Evolutionary conservation across 225 moss, liverwort and hornwort genomes (phyloP).

Genomic region (Pleurozium schreberi): DNA sequence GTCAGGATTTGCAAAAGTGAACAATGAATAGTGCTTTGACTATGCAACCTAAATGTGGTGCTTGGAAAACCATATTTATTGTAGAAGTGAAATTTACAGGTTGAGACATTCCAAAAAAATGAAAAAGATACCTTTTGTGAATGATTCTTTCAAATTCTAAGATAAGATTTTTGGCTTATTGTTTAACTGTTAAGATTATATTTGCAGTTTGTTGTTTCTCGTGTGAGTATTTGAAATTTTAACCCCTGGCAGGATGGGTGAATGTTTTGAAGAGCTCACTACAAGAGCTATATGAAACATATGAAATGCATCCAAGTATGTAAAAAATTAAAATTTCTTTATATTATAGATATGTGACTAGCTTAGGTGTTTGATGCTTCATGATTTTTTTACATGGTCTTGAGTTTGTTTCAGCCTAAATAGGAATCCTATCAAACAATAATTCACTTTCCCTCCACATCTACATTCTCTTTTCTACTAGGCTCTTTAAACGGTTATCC

Average conservation of each 20-base stretch:
- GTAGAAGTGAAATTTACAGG: not conserved
- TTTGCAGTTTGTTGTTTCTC: not conserved
- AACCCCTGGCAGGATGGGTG: accelerated
- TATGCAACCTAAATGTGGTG: not conserved
- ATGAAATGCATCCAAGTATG: not conserved
- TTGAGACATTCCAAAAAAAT: not conserved
- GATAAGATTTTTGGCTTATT: accelerated
- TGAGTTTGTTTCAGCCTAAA: not conserved
- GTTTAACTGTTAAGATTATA: not conserved
- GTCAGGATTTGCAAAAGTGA: too few species aligned
- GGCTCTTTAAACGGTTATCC: not conserved
- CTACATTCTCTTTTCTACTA: not conserved
- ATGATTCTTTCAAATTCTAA: not conserved
- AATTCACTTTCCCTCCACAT: not conserved
- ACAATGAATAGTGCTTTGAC: not conserved
- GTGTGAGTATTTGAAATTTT: not conserved
- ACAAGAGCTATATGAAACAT: accelerated
- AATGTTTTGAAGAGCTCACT: not conserved
- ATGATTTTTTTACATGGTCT: not conserved
- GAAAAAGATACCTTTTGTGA: not conserved
- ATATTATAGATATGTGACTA: not conserved
- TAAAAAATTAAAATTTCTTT: not conserved
- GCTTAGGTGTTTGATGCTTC: not conserved
- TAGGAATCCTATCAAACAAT: not conserved
- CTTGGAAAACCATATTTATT: not conserved